Evolutionary conservation across 495 filamentous ascomycete species (phyloP).

Genomic region (Rostrohypoxylon terebratum): DNA sequence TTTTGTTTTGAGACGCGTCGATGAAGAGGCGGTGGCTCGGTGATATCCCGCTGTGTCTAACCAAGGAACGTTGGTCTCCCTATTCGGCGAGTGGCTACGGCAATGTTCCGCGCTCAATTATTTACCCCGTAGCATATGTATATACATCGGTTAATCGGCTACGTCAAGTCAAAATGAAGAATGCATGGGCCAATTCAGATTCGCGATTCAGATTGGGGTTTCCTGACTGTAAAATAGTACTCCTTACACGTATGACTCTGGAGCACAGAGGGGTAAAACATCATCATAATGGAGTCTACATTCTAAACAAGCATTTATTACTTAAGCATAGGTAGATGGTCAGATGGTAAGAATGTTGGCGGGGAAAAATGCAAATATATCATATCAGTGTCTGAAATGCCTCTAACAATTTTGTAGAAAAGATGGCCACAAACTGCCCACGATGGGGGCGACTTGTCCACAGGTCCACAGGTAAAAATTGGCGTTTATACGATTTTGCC

Average conservation of each 20-base stretch:
- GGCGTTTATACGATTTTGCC: conserved; percentile 27
- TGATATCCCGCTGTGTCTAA: not conserved
- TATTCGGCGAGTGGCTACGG: not conserved
- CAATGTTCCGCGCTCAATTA: not conserved
- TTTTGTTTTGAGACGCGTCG: not conserved
- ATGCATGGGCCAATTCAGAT: not conserved
- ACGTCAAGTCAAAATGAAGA: not conserved
- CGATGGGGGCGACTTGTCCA: not conserved
- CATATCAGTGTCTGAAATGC: conserved; percentile 30
- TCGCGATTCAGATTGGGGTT: not conserved
- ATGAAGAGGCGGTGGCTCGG: not conserved
- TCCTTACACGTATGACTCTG: not conserved
- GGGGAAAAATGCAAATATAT: conserved; percentile 23
- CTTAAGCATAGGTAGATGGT: not conserved
- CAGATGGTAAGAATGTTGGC: not conserved
- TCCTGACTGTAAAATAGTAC: not conserved
- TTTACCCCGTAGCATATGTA: not conserved
- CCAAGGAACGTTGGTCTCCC: not conserved
- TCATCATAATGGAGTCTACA: not conserved
- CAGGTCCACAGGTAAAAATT: conserved; percentile 20
- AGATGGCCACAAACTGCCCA: conserved; percentile 27
- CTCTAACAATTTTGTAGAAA: conserved; percentile 31
- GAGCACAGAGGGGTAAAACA: not conserved
- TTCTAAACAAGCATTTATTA: not conserved
- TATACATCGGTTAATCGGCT: not conserved